Evolutionary conservation across 1,284 basidiomycete species (phyloP), one percentile per base, ranked within the genome.

Genomic region (Sutorius eximius): DNA sequence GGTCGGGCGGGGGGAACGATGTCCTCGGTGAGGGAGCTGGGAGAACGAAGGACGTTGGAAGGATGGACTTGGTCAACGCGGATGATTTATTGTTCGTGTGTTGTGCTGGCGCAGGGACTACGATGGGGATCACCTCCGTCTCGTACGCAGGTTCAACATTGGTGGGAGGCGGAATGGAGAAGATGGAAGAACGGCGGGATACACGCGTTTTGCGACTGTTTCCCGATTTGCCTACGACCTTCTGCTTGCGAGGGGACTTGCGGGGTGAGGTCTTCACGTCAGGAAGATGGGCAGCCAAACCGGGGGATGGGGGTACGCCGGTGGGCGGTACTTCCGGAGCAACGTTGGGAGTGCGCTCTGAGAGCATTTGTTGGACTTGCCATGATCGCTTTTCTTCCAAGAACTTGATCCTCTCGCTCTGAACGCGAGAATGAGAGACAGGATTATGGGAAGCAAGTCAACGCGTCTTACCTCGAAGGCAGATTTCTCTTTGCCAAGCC

Each of bases 1-100:
- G 68, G 59, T 56, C 61, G 44, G 52, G 66, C 52, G 53, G 74
- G 13, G 79, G 84, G 37, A 85, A 66, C 1, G 85, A 78, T 0
- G 85, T 77, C 27, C 78, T 77, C 15, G 86, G 86, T 11, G 87
- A 87, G 1, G 84, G 87, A 1, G 86, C 87, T 15, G 87, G 87
- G 2, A 90, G 77, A 3, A 86, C 82, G 58, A 90, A 90, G 16
- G 83, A 77, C 5, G 79, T 83, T 1, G 85, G 79, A 24, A 86
- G 74, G 59, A 83, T 68, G 24, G 77, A 70, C 53, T 65, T 63
- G 18, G 68, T 57, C 36, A 65, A 43, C 2, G 49, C 30, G 12
- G 20, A 44, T 11, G 60, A 49, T 48, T 63, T 65, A 56, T 59
- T 49, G 49, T 63, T 49, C 34, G 49, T 69, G 67, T 29, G 67